Evolutionary conservation across 805 yeast genomes (phyloP).

Genomic region (Pichia occidentalis): DNA sequence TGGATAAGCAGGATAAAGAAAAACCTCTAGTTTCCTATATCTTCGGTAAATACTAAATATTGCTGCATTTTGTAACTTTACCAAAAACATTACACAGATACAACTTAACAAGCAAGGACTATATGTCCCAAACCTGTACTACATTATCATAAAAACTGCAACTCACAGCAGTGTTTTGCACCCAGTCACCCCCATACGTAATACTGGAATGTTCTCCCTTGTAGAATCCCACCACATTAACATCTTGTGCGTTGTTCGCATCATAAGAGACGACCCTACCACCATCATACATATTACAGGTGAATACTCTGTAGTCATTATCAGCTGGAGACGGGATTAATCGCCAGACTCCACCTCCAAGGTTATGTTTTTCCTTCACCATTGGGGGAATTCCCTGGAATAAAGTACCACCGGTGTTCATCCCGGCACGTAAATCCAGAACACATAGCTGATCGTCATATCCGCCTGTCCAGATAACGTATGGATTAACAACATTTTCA

Average conservation of each 20-base stretch:
- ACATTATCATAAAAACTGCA: conserved; percentile 90
- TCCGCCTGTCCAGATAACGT: conserved; percentile 75
- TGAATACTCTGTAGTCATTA: conserved; percentile 45
- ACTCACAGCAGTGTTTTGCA: conserved; percentile 51
- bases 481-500: conserved; percentile 26
- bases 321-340: conserved; percentile 54
- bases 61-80: neutral
- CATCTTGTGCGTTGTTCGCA: conserved; percentile 18
- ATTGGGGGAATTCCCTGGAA: conserved; percentile 45
- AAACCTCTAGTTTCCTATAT: conserved; percentile 33
- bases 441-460: conserved; percentile 76
- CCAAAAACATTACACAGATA: neutral
- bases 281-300: conserved; percentile 95
- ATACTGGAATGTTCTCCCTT: conserved; percentile 79
- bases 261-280: conserved; percentile 56
- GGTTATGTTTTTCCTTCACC: conserved; percentile 36
- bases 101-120: neutral
- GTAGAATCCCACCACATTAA: conserved; percentile 36
- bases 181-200: conserved; percentile 96
- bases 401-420: conserved; percentile 18
- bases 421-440: conserved; percentile 57
- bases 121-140: conserved; percentile 62
- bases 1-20: conserved; percentile 19
- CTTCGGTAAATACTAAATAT: conserved; percentile 29
- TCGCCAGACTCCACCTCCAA: conserved; percentile 97